Percentiles rank a stretch among this genome's conserved stretches.
Evolutionary conservation across 306 rosid genomes (phyloP).

Genomic region (cucumber (Cucumis sativus)): DNA sequence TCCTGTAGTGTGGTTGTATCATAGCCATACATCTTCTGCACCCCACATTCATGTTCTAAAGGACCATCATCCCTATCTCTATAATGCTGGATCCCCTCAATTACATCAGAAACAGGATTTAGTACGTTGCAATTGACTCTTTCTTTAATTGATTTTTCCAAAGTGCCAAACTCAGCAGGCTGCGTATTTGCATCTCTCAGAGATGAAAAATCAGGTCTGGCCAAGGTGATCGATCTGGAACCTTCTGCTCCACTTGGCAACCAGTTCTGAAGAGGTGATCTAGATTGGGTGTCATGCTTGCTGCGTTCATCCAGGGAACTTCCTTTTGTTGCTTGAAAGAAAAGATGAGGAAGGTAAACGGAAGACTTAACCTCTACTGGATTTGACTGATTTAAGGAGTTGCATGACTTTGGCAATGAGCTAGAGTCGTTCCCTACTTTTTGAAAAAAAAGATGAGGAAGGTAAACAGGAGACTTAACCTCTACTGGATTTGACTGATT

Average conservation of each 20-base stretch:
- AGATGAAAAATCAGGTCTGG: constrained; percentile 25
- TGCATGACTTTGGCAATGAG: too few species aligned
- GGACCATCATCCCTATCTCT: constrained; percentile 9
- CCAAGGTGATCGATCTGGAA: constrained; percentile 19
- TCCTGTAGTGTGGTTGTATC: constrained; percentile 14
- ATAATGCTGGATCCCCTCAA: constrained; percentile 8
- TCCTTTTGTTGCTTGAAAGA: constrained; percentile 30
- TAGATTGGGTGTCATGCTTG: constrained; percentile 27
- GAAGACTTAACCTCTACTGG: not conserved
- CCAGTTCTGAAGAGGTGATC: constrained; percentile 53
- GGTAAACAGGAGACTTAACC: too few species aligned
- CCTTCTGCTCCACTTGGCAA: constrained; percentile 49
- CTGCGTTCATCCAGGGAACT: constrained; percentile 28
- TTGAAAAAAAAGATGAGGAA: constrained; percentile 25
- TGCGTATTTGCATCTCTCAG: constrained; percentile 25
- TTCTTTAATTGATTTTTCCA: constrained; percentile 21
- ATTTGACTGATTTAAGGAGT: not conserved
- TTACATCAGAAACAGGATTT: constrained; percentile 22
- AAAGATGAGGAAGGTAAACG: constrained; percentile 14
- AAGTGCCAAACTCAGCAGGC: constrained; percentile 17
- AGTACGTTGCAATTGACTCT: constrained; percentile 17
- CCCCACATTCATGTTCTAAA: constrained; percentile 11
- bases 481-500: constrained; percentile 13
- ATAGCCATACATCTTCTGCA: constrained; percentile 10
- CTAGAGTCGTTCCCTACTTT: too few species aligned